These are phyloP conservation scores for Leavenworthia alabamica DNA, from an alignment of 345 rosid species.

Conservation along the genomic window DNA sequence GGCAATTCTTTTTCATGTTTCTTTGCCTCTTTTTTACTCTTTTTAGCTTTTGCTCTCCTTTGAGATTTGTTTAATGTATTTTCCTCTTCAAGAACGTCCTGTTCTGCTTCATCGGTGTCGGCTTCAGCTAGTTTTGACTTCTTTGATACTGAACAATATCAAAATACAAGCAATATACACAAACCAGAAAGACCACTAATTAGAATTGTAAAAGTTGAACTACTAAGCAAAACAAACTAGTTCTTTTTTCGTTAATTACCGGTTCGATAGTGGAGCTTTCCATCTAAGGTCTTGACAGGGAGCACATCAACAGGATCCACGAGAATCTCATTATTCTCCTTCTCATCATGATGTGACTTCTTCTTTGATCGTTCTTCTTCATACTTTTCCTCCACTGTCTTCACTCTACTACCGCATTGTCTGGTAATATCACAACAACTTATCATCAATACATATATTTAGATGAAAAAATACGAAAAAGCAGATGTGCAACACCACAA, in stretches of 20 bases:
- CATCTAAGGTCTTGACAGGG: conserved; percentile 79
- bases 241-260: conserved; percentile 24
- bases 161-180: conserved; percentile 10
- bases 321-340: conserved; percentile 31
- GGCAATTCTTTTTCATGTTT: conserved; percentile 48
- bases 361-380: conserved; percentile 57
- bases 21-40: conserved; percentile 67
- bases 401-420: conserved; percentile 41
- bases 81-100: conserved; percentile 31
- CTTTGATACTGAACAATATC: conserved; percentile 34
- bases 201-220: not conserved
- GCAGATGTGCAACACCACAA: not conserved
- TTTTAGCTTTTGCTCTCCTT: conserved; percentile 75
- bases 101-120: conserved; percentile 22
- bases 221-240: not conserved
- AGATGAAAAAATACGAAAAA: not conserved
- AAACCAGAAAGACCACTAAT: not conserved
- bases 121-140: conserved; percentile 18
- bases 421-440: conserved; percentile 24
- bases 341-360: conserved; percentile 38
- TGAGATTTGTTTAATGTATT: conserved; percentile 58
- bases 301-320: conserved; percentile 77
- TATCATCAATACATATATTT: not conserved
- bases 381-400: conserved; percentile 66
- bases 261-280: conserved; percentile 56